phyloP scores from a whole-genome alignment of 805 yeast species.

The Starmerella ratchasimensis region DNA sequence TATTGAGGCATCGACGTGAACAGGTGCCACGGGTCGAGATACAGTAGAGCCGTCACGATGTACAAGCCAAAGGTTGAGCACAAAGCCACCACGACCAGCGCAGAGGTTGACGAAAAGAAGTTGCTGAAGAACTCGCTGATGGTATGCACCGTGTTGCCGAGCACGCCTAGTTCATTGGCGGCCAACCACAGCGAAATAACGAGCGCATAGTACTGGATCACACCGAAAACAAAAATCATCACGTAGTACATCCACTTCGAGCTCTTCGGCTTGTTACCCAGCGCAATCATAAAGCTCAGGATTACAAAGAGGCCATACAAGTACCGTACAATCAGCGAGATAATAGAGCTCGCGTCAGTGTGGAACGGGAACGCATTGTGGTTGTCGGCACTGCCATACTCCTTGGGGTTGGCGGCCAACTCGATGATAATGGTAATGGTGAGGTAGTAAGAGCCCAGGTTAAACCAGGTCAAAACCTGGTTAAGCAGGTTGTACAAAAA shows the following conservation, averaged over 20 bases:
- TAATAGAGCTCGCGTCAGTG: constrained; percentile 26
- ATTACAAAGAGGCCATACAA: constrained; percentile 43
- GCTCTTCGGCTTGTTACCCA: constrained; percentile 54
- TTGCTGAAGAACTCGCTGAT: constrained; percentile 23
- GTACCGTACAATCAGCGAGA: constrained; percentile 42
- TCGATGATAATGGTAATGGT: constrained; percentile 49
- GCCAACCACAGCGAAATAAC: constrained; percentile 48
- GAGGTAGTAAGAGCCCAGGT: constrained; percentile 47
- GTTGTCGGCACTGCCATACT: constrained; percentile 33
- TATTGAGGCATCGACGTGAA: constrained; percentile 37
- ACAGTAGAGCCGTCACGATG: constrained; percentile 43
- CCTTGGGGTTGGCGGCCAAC: constrained; percentile 30
- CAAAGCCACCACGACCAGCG: constrained; percentile 46
- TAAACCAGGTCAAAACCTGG: constrained; percentile 49
- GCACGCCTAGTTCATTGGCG: constrained; percentile 35
- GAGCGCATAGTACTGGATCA: constrained; percentile 45
- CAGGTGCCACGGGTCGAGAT: constrained; percentile 57
- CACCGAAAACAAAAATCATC: constrained; percentile 42
- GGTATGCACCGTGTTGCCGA: constrained; percentile 19
- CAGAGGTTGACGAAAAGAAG: constrained; percentile 34
- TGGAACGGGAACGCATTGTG: constrained; percentile 29
- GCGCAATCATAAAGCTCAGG: constrained; percentile 46
- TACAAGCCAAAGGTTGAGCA: constrained; percentile 49
- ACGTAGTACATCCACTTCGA: constrained; percentile 41
- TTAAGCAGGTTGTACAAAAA: constrained; percentile 41